Evolutionary conservation across 2,329 filamentous ascomycete species (phyloP).

Genomic region (Colletotrichum higginsianum): DNA sequence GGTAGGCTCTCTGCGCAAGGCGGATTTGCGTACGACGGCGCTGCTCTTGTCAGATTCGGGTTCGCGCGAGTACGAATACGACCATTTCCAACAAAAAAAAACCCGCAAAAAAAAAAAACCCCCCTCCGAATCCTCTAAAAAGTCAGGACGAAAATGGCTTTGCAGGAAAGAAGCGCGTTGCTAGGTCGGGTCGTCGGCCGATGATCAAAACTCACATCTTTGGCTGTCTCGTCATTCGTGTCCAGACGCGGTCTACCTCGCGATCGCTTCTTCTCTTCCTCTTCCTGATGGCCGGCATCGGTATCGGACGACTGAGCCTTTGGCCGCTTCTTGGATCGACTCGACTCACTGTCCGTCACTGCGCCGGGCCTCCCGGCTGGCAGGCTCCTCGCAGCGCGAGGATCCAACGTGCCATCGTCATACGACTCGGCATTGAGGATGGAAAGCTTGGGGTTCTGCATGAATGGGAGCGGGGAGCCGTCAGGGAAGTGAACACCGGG

Average conservation of each 20-base stretch:
- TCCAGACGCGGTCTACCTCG: constrained; percentile 83
- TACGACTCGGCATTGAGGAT: constrained; percentile 65
- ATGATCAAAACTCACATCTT: constrained; percentile 74
- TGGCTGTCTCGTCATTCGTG: constrained; percentile 82
- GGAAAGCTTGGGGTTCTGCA: constrained; percentile 53
- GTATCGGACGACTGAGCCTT: constrained; percentile 46
- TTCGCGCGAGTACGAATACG: neutral
- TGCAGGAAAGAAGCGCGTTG: neutral
- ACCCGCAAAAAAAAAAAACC: too few species aligned
- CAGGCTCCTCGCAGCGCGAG: constrained; percentile 42
- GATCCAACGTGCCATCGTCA: constrained; percentile 51
- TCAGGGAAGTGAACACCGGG: constrained; percentile 27
- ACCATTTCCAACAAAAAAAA: too few species aligned
- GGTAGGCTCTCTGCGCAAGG: constrained; percentile 87
- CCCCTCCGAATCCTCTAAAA: too few species aligned
- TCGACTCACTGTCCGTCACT: constrained; percentile 31
- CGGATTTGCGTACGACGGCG: constrained; percentile 90
- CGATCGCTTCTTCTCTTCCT: constrained; percentile 70
- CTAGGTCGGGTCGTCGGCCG: constrained; percentile 28
- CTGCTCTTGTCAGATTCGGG: constrained; percentile 57
- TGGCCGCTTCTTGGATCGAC: constrained; percentile 51
- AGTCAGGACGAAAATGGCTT: constrained; percentile 15
- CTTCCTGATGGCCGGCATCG: constrained; percentile 53
- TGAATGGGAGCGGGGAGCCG: constrained; percentile 38
- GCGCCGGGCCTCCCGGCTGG: constrained; percentile 39